A percentile compares a stretch with the other conserved stretches of the same genome.
Evolutionary conservation across 139 green algal genomes (phyloP).

Genomic region (Picochlorum sp.): DNA sequence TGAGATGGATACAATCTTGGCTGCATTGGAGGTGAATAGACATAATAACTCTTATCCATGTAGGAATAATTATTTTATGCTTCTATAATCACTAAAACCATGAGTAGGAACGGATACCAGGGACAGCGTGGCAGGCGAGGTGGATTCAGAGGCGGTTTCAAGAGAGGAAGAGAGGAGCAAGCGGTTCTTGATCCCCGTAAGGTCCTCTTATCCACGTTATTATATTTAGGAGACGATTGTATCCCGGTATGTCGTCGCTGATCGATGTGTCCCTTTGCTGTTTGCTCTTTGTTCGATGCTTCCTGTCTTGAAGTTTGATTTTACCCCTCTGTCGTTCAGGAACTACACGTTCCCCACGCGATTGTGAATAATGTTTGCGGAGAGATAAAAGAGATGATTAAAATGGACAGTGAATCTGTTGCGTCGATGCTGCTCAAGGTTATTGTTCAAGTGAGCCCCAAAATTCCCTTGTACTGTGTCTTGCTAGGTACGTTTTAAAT

Average conservation of each 20-base stretch:
- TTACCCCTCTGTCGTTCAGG: neutral
- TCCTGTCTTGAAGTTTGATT: neutral
- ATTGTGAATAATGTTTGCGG: neutral
- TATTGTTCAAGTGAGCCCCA: constrained; percentile 52
- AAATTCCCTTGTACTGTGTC: constrained; percentile 62
- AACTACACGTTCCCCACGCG: constrained; percentile 11
- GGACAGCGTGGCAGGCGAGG: neutral
- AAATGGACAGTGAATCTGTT: constrained; percentile 13
- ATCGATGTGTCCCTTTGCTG: neutral
- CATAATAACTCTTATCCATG: too few species aligned
- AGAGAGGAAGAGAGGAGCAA: constrained; percentile 10
- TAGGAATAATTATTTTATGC: too few species aligned
- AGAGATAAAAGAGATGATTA: constrained; percentile 13
- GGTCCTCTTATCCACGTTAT: constrained; percentile 13
- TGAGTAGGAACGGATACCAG: neutral
- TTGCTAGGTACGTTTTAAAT: constrained; percentile 50
- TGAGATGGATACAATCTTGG: too few species aligned
- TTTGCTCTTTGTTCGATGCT: neutral
- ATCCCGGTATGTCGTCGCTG: constrained; percentile 12
- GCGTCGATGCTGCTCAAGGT: constrained; percentile 50
- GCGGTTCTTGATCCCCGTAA: constrained; percentile 10
- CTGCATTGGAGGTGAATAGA: too few species aligned
- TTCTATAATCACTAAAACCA: neutral
- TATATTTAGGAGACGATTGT: constrained; percentile 21
- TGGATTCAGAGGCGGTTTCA: constrained; percentile 1